Percentiles rank a stretch among this genome's conserved stretches.
phyloP scores from a whole-genome alignment of 1,284 basidiomycete genomes.

The Sanghuangporus weigelae region DNA sequence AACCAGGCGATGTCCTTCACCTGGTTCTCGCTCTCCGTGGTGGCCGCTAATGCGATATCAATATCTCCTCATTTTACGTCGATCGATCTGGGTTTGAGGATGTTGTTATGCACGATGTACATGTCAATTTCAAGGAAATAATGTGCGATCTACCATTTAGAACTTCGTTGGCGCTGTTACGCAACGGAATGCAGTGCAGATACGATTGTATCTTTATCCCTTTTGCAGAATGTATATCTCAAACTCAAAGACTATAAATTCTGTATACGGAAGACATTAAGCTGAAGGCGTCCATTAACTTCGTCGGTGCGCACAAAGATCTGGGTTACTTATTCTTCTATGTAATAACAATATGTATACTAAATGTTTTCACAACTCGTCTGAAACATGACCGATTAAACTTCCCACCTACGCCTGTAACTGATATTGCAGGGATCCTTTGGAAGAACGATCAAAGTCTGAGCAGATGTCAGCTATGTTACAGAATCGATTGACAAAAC shows the following conservation, averaged over 20 bases:
- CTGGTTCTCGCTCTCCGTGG: slow-evolving; percentile 91
- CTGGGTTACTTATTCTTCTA: neutral
- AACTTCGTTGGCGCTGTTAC: too few species aligned
- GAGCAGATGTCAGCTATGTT: neutral
- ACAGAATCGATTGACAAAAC: neutral
- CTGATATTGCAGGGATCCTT: slow-evolving; percentile 43
- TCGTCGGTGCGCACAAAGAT: neutral
- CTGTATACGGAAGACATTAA: too few species aligned
- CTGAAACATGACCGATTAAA: neutral
- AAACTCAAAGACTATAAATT: too few species aligned
- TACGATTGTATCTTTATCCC: too few species aligned
- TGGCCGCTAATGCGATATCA: slow-evolving; percentile 37
- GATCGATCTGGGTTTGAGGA: neutral
- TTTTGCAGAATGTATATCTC: too few species aligned
- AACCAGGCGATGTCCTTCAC: slow-evolving; percentile 83
- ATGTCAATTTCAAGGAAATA: too few species aligned
- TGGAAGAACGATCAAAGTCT: slow-evolving; percentile 74
- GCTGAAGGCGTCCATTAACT: too few species aligned
- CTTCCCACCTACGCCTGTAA: slow-evolving; percentile 34
- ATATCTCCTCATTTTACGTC: neutral
- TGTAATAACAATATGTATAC: too few species aligned
- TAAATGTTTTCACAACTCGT: neutral
- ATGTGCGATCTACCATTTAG: too few species aligned
- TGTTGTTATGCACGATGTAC: too few species aligned
- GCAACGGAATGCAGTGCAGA: too few species aligned